phyloP scores from a whole-genome alignment of 78 protist genomes.

The Anaeramoeba ignava region DNA sequence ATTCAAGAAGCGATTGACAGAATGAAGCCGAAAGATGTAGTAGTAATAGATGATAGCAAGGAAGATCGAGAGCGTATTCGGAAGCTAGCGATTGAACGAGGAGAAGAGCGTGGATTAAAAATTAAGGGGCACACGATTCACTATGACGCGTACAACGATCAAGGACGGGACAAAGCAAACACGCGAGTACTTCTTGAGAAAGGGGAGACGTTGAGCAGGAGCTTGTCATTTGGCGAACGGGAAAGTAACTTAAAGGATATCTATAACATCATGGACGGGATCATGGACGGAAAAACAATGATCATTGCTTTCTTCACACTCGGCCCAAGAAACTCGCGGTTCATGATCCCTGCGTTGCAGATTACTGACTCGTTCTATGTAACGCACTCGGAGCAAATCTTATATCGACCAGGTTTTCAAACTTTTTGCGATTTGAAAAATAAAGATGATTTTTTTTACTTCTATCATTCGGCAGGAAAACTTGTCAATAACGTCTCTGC shows the following conservation, averaged over 20 bases:
- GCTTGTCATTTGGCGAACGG: neutral
- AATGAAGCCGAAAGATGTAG: neutral
- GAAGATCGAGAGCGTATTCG: neutral
- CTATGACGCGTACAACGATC: slow-evolving; percentile 2
- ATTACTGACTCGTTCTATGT: slow-evolving; percentile 9
- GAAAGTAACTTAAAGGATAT: neutral
- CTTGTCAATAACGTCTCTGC: neutral
- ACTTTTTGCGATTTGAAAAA: neutral
- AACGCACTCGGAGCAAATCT: slow-evolving; percentile 1
- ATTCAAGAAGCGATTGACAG: neutral
- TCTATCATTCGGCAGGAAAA: neutral
- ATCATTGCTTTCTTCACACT: slow-evolving; percentile 4
- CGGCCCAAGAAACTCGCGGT: neutral
- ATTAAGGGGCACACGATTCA: slow-evolving; percentile 10
- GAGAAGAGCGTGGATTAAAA: neutral
- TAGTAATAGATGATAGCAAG: neutral
- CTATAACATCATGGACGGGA: slow-evolving; percentile 1
- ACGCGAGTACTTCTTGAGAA: neutral
- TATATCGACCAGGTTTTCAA: slow-evolving; percentile 3
- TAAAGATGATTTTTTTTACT: neutral
- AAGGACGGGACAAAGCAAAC: slow-evolving; percentile 3
- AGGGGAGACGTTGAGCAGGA: too few relatives aligned
- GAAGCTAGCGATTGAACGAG: neutral
- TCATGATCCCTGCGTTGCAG: slow-evolving; percentile 1
- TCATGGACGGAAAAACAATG: slow-evolving; percentile 5